Percentiles rank a stretch among this genome's conserved stretches.
phyloP scores from a whole-genome alignment of 345 rosid genomes.

The Euclidium syriacum region DNA sequence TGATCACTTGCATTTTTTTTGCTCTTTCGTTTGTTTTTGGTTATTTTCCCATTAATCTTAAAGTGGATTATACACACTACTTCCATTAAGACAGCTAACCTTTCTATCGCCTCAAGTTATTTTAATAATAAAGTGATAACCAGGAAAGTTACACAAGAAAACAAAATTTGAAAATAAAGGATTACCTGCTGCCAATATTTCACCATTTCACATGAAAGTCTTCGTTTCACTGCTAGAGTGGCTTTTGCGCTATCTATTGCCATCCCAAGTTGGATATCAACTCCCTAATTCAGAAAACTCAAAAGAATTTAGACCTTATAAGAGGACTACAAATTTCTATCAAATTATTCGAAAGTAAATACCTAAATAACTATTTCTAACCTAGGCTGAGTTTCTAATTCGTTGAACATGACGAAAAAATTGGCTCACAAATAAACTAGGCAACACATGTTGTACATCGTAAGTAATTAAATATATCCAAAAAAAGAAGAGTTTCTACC shows the following conservation, averaged over 20 bases:
- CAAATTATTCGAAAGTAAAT: background rate
- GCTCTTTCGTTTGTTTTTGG: background rate
- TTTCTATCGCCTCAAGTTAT: background rate
- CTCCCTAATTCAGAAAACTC: slow-evolving; percentile 47
- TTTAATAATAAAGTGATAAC: background rate
- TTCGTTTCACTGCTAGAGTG: slow-evolving; percentile 96
- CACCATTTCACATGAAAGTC: slow-evolving; percentile 99
- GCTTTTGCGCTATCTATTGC: slow-evolving; percentile 98
- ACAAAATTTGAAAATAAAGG: slow-evolving; percentile 6
- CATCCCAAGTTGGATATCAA: slow-evolving; percentile 97
- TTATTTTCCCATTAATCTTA: background rate
- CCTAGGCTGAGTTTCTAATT: background rate
- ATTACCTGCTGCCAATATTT: slow-evolving; percentile 96
- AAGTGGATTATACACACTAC: slow-evolving; percentile 19
- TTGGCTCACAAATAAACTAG: background rate
- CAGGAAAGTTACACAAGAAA: background rate
- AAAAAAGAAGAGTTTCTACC: slow-evolving; percentile 40
- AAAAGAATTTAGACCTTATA: background rate
- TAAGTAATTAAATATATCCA: background rate
- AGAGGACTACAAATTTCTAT: background rate
- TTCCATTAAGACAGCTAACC: slow-evolving; percentile 4
- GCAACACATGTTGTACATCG: slow-evolving; percentile 1
- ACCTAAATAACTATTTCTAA: background rate
- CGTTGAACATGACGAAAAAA: background rate
- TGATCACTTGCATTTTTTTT: slow-evolving; percentile 6